Conservation (phyloP, 768 basidiomycete genomes). For the Suillus occidentalis region DNA sequence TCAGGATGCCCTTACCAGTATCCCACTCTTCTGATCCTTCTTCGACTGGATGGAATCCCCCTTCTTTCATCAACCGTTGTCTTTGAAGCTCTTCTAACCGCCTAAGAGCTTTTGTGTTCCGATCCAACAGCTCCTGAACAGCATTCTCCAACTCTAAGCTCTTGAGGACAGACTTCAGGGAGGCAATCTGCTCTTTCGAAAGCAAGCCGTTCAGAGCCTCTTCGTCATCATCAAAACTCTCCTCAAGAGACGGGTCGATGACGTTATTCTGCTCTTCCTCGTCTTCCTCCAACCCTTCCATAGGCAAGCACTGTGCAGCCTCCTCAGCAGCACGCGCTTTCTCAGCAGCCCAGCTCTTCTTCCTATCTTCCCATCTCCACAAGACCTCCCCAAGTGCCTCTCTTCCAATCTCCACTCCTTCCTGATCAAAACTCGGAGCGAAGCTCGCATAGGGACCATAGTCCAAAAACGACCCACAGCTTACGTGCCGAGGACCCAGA, state of each 20-base stretch:
- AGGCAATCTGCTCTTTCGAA: slow-evolving; percentile 51
- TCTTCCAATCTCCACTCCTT: slow-evolving; percentile 69
- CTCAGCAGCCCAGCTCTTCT: slow-evolving; percentile 24
- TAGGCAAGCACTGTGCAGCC: slow-evolving; percentile 9
- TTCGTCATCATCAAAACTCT: slow-evolving; percentile 32
- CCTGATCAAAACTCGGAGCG: slow-evolving; percentile 77
- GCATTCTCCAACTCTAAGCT: slow-evolving; percentile 67
- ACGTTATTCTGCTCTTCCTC: slow-evolving; percentile 14
- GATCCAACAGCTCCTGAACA: slow-evolving; percentile 65
- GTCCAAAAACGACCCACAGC: slow-evolving; percentile 71
- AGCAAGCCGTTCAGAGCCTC: slow-evolving; percentile 53
- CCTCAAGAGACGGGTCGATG: slow-evolving; percentile 11
- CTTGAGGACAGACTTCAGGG: slow-evolving; percentile 60
- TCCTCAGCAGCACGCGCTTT: slow-evolving; percentile 29
- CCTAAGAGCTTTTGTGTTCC: slow-evolving; percentile 62
- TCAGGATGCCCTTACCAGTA: slow-evolving; percentile 51
- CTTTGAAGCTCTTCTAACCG: slow-evolving; percentile 68
- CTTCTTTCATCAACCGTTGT: slow-evolving; percentile 48
- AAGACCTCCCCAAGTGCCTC: slow-evolving; percentile 59
- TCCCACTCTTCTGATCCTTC: slow-evolving; percentile 83
- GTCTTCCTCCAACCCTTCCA: slow-evolving; percentile 10
- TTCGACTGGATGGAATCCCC: slow-evolving; percentile 49
- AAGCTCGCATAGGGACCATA: slow-evolving; percentile 77
- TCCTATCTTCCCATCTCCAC: slow-evolving; percentile 49
- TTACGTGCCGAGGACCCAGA: slow-evolving; percentile 53